These are phyloP conservation scores for Alnus rubra DNA, from an alignment of 306 rosid genomes.

Conservation along the genomic window DNA sequence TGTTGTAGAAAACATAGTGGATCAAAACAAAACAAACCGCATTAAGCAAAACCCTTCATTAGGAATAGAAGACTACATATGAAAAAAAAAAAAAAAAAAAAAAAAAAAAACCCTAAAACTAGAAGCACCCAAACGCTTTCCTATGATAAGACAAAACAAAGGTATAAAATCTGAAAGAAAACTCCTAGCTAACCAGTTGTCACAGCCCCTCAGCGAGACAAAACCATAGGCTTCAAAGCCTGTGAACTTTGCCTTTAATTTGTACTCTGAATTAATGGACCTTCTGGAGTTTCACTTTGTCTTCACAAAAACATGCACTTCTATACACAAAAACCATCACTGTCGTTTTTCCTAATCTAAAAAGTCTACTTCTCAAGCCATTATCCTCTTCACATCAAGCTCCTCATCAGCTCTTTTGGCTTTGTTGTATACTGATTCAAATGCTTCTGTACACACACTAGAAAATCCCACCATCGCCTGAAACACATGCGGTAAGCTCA, in stretches of 20 bases:
- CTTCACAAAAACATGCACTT: neutral
- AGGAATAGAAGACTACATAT: neutral
- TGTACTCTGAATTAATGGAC: neutral
- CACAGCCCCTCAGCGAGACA: neutral
- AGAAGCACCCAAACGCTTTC: constrained; percentile 13
- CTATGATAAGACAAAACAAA: constrained; percentile 20
- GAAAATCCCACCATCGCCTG: constrained; percentile 96
- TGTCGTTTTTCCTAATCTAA: neutral
- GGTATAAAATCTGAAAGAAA: constrained; percentile 5
- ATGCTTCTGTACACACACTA: constrained; percentile 80
- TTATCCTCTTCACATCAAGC: constrained; percentile 72
- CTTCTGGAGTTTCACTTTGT: neutral
- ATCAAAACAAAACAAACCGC: neutral
- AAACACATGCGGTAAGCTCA: constrained; percentile 93
- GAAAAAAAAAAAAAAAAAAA: too few species aligned
- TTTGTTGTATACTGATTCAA: constrained; percentile 79
- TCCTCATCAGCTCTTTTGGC: constrained; percentile 53
- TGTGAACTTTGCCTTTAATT: neutral
- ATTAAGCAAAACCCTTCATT: constrained; percentile 1
- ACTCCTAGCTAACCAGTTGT: constrained; percentile 3
- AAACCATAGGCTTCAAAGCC: neutral
- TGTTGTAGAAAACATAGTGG: neutral
- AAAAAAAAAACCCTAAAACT: neutral
- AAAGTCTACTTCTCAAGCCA: constrained; percentile 9
- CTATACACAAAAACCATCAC: constrained; percentile 24